phyloP scores from a whole-genome alignment of 768 basidiomycete species.

The Boletus sensibilis region DNA sequence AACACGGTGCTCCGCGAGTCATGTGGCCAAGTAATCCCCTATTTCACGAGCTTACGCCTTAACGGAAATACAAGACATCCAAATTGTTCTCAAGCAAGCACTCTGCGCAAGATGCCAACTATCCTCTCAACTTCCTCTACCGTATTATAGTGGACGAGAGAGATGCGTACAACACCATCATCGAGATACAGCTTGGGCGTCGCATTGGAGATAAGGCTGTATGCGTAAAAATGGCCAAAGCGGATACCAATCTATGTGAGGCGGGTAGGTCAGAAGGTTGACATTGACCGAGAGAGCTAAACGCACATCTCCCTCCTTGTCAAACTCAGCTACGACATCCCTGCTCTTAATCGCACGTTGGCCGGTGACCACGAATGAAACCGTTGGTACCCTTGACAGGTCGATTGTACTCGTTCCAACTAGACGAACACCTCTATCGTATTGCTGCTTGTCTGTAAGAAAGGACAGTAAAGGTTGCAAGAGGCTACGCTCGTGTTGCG shows the following conservation, averaged over 20 bases:
- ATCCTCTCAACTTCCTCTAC: constrained; percentile 65
- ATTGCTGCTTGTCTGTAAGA: constrained; percentile 48
- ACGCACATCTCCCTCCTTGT: constrained; percentile 61
- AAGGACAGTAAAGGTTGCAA: constrained; percentile 54
- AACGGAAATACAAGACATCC: background rate
- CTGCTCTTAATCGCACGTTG: constrained; percentile 54
- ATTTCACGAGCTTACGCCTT: background rate
- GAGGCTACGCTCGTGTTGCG: constrained; percentile 58
- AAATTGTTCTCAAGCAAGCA: constrained; percentile 32
- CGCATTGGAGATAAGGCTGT: constrained; percentile 53
- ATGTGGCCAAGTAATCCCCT: background rate
- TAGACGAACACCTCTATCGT: constrained; percentile 59
- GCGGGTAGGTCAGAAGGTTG: background rate
- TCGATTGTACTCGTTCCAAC: constrained; percentile 57
- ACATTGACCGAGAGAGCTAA: background rate
- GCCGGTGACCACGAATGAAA: constrained; percentile 69
- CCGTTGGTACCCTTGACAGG: constrained; percentile 56
- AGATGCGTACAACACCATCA: constrained; percentile 73
- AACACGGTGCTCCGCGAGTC: background rate
- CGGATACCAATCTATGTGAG: constrained; percentile 65
- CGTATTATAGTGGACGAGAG: constrained; percentile 79
- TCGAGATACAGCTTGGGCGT: constrained; percentile 55
- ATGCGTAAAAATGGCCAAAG: constrained; percentile 78
- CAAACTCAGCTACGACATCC: constrained; percentile 64
- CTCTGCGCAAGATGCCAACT: constrained; percentile 52